Evolutionary conservation across 495 filamentous ascomycete species (phyloP), one percentile per base, ranked within the genome.

Genomic region (Trichoderma gamsii): DNA sequence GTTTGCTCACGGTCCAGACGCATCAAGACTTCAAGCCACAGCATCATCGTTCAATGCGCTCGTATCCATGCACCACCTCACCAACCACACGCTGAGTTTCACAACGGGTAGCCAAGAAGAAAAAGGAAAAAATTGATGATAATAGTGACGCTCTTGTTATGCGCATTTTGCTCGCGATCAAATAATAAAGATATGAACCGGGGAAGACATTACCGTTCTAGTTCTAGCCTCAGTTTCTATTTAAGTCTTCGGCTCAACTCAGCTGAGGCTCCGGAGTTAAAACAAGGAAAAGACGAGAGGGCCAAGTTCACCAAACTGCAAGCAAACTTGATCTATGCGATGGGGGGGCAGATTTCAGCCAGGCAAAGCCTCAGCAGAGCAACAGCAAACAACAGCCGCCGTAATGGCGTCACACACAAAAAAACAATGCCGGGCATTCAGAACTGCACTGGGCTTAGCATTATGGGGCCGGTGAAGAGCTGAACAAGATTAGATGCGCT

Each of bases 391-490:
- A 16, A 49, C 18, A 49, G 44, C 44, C 44, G n/a, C 18, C 21
- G 4, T 52, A 1, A 21, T 52, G 49, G 49, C 43, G 13, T 46
- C 18, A 15, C 12, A 46, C 18, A 12, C 2, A n/a, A n/a, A 13
- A n/a, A n/a, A 13, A 18, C n/a, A 32, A 29, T 4, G 56, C 25
- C 56, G 27, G 12, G 56, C 12, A 18, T 61, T 29, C 3, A 18
- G 18, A 46, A 16, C n/a, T 29, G 29, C 29, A 29, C 29, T 56
- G 51, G 51, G n/a, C 16, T 21, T n/a, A 49, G 44, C n/a, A 49
- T 49, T 16, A 56, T 56, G 51, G 51, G 51, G 25, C 23, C 56
- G 23, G 23, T 61, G 56, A 61, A 61, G 25, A 61, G 56, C 56
- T 61, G 56, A 32, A 16, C n/a, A 12, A 32, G 27, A 61, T 61